Conservation (phyloP, 1,139 yeast genomes). For the Blastobotrys arbuscula region DNA sequence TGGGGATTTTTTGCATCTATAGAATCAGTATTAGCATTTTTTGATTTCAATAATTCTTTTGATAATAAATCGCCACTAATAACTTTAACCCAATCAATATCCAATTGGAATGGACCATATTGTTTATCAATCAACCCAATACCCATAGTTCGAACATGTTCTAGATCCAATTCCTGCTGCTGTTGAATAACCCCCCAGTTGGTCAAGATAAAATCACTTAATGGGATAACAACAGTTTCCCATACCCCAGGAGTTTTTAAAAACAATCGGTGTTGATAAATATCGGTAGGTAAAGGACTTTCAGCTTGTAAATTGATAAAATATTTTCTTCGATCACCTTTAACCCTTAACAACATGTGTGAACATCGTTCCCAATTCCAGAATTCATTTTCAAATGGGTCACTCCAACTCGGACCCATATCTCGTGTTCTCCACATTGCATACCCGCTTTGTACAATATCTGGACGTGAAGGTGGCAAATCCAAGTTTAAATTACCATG, state of each 20-base stretch:
- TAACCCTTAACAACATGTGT: constrained; percentile 62
- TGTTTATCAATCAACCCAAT: constrained; percentile 74
- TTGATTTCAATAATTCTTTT: constrained; percentile 11
- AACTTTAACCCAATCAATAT: constrained; percentile 70
- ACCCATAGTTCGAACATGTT: constrained; percentile 68
- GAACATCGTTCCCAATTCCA: constrained; percentile 63
- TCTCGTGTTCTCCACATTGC: constrained; percentile 82
- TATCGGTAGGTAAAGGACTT: constrained; percentile 69
- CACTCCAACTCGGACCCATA: constrained; percentile 26
- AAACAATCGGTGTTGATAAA: constrained; percentile 77
- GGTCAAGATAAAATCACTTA: constrained; percentile 74
- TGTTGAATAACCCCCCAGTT: constrained; percentile 79
- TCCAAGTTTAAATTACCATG: constrained; percentile 69
- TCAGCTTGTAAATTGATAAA: constrained; percentile 78
- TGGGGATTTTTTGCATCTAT: neutral
- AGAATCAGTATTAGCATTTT: neutral
- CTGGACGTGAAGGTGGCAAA: constrained; percentile 65
- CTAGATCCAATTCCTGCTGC: constrained; percentile 56
- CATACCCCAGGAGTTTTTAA: constrained; percentile 70
- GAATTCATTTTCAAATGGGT: constrained; percentile 28
- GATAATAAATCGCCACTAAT: constrained; percentile 20
- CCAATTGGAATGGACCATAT: constrained; percentile 68
- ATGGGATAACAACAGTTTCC: constrained; percentile 78
- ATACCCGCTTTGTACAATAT: constrained; percentile 68
- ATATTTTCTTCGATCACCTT: constrained; percentile 71